Base-by-base conservation (phyloP, 306 rosid species). In the Prunus davidiana region DNA sequence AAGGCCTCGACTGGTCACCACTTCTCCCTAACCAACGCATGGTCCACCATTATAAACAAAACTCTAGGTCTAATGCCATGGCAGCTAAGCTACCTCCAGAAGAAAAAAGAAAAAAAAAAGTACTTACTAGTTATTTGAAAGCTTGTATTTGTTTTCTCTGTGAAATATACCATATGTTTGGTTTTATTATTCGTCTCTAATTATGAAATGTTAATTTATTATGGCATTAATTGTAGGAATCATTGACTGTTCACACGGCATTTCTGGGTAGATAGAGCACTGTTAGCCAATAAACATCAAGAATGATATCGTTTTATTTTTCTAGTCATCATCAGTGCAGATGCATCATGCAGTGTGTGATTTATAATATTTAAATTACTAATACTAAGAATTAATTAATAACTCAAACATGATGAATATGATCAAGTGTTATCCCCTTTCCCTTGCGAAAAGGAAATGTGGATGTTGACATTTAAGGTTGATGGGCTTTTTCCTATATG, bases 391-490 rank as follows among this genome's bases (percentile, higher is more conserved):
- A 9, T 19, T n/a, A 16, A n/a, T 4, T 11, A 30, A 49, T 69
- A 45, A 68, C 47, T 68, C 12, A 1, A 22, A 13, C n/a, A 43
- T 3, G 7, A 46, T 12, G n/a, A 68, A 24, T 16, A 14, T 9
- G 56, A 45, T 72, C 54, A 16, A 30, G 43, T 25, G 34, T 5
- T 61, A 8, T 5, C 0, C 9, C 43, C 7, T 38, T 38, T 2
- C 9, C 38, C 9, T 54, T 43, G 27, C 70, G 83, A 79, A 79
- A 81, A 68, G 34, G 79, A 72, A 69, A 13, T 13, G 4, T 43
- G 55, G 51, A 71, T 73, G 84, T 72, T 66, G 85, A 27, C 81
- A 74, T 72, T 54, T 56, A 28, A 50, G 63, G 74, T 52, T 65
- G 5, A 52, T 34, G n/a, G 27, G 32, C 24, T 25, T 76, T 79